Base-by-base conservation (phyloP, 305 asterid genomes). In the Solanum aculeatissimum region DNA sequence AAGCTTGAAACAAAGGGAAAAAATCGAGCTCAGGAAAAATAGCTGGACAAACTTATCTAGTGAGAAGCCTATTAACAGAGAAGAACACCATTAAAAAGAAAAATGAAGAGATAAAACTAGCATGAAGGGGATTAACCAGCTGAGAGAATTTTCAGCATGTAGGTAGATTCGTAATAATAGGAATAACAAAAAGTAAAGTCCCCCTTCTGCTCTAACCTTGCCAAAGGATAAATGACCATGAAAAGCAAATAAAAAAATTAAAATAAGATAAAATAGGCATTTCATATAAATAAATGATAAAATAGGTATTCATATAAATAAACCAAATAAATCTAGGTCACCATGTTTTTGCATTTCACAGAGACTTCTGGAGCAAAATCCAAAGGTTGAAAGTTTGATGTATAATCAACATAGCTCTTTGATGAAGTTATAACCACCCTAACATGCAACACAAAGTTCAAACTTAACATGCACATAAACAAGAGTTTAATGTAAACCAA, bases 401-500 rank as follows among this genome's bases (percentile, higher is more conserved):
- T 75, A 25, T 75, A 63, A 49, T 49, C 81, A 75, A 25, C 27
- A 27, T 9, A 40, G 25, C 63, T 75, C 43, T 47, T 25, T 47
- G 62, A 75, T 75, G 81, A 75, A 49, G 45, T 49, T 9, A 75
- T 49, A 27, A 49, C 63, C 29, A 42, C 12, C 35, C 55, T n/a
- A 71, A 71, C 54, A 71, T 42, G 55, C 55, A 71, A 42, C 55
- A 71, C 80, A 43, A 23, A 43, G 14, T 23, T 23, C 15, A 3
- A 35, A 49, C 55, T 47, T 16, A 51, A 75, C 82, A 2, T 69
- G 63, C 63, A 75, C 47, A 75, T 29, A 75, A 16, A 75, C 45
- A 71, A 51, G 54, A 84, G 82, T 62, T 70, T 70, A 84, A 74
- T 43, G 80, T 78, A 32, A 84, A 80, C 84, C 45, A 85, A 85